These are phyloP conservation scores for Aureobasidium sp. DNA, from an alignment of 2,329 filamentous ascomycete species.

Conservation along the genomic window DNA sequence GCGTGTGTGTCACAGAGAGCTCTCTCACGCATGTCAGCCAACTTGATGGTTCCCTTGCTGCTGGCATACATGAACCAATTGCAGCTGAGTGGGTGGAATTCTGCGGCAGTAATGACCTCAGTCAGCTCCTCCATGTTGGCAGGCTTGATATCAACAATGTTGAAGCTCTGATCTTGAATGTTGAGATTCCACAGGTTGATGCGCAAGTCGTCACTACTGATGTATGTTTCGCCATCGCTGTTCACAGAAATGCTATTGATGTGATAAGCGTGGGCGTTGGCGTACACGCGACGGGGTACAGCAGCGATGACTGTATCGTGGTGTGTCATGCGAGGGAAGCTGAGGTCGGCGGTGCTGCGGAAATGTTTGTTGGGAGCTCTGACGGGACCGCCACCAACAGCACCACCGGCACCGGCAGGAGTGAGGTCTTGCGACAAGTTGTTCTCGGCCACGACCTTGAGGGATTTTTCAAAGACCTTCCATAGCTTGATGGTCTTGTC, in stretches of 20 bases:
- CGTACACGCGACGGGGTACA: conserved; percentile 90
- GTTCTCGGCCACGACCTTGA: conserved; percentile 98
- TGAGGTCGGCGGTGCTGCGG: conserved; percentile 71
- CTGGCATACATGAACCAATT: conserved; percentile 99
- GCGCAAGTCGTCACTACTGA: conserved; percentile 93
- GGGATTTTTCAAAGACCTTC: conserved; percentile 99
- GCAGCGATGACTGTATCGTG: conserved; percentile 98
- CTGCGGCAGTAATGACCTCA: conserved; percentile 95
- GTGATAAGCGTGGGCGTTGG: conserved; percentile 97
- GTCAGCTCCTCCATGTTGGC: conserved; percentile 99
- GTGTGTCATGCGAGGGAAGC: conserved; percentile 90
- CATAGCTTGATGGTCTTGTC: conserved; percentile 99
- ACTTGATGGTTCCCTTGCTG: conserved; percentile 97
- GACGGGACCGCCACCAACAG: conserved; percentile 69
- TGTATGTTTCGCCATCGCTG: conserved; percentile 98
- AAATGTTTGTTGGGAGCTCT: conserved; percentile 68
- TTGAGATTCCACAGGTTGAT: conserved; percentile 99
- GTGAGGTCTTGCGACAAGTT: conserved; percentile 94
- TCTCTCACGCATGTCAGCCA: conserved; percentile 96
- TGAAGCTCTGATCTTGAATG: conserved; percentile 99
- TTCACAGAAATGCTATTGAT: conserved; percentile 99
- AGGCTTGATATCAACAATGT: conserved; percentile 99
- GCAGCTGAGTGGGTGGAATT: conserved; percentile 94
- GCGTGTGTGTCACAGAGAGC: conserved; percentile 92
- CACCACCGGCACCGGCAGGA: conserved; percentile 51